These are phyloP conservation scores for Fomes fomentarius DNA, from an alignment of 1,284 basidiomycete genomes.

Conservation along the genomic window DNA sequence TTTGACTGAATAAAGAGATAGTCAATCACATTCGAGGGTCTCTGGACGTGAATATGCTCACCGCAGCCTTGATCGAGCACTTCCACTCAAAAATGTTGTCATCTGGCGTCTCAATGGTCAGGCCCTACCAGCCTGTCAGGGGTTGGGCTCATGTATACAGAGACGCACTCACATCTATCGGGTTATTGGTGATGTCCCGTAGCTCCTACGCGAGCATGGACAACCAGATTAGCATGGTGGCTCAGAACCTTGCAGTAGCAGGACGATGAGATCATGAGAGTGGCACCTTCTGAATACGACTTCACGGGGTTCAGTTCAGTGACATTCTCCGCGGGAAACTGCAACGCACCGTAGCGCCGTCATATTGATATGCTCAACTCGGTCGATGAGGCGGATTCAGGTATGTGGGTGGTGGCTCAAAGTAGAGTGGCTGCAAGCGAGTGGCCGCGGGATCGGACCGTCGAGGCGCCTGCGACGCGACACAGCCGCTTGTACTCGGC, in stretches of 20 bases:
- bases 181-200: conserved; percentile 57
- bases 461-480: too few species aligned
- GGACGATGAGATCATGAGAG: conserved; percentile 9
- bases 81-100: conserved; percentile 81
- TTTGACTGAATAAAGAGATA: conserved; percentile 69
- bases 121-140: conserved; percentile 39
- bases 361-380: conserved; percentile 40
- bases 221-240: conserved; percentile 19
- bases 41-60: too few species aligned
- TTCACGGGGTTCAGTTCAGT: conserved; percentile 30
- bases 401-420: too few species aligned
- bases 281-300: conserved; percentile 71
- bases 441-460: too few species aligned
- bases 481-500: too few species aligned
- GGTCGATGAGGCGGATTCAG: too few species aligned
- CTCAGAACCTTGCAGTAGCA: conserved; percentile 5
- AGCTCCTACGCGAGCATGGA: conserved; percentile 54
- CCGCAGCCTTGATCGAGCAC: conserved; percentile 76
- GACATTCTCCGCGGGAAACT: neutral
- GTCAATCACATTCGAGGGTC: too few species aligned
- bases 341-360: conserved; percentile 57
- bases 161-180: conserved; percentile 54
- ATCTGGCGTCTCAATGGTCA: conserved; percentile 68
- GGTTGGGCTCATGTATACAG: neutral
- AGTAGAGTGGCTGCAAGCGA: too few species aligned